These are phyloP conservation scores for Ajuga chamaepitys DNA, from an alignment of 257 asterid species.

Conservation along the genomic window DNA sequence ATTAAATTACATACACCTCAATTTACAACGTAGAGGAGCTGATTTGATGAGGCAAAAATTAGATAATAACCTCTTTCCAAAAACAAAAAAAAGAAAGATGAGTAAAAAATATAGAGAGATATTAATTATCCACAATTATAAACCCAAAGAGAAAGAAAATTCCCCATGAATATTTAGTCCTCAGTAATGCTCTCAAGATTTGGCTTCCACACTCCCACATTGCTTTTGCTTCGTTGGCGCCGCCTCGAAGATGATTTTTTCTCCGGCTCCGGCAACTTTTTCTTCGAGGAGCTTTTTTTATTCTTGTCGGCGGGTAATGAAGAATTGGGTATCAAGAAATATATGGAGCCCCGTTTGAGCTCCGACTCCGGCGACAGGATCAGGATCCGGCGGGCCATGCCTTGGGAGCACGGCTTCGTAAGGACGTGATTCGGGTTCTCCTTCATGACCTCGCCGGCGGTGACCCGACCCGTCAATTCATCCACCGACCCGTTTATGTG, in stretches of 20 bases:
- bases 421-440: conserved; percentile 72
- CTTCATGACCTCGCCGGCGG: conserved; percentile 58
- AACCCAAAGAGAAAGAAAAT: background rate
- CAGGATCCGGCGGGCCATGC: conserved; percentile 57
- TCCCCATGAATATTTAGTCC: conserved; percentile 6
- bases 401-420: conserved; percentile 59
- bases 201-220: conserved; percentile 22
- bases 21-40: background rate
- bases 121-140: conserved; percentile 20
- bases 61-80: conserved; percentile 8
- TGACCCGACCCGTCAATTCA: conserved; percentile 63
- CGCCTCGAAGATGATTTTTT: conserved; percentile 12
- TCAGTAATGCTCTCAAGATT: conserved; percentile 24
- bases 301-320: conserved; percentile 41
- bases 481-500: conserved; percentile 75
- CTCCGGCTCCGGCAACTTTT: conserved; percentile 16
- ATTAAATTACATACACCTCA: conserved; percentile 18
- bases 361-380: conserved; percentile 71
- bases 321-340: conserved; percentile 74
- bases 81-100: background rate
- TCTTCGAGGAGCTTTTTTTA: conserved; percentile 26
- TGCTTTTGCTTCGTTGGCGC: conserved; percentile 20
- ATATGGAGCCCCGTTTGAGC: conserved; percentile 82
- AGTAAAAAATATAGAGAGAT: background rate
- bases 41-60: conserved; percentile 14